Conservation (phyloP, 176 grass and related monocot genomes). For the Melocanna baccifera region DNA sequence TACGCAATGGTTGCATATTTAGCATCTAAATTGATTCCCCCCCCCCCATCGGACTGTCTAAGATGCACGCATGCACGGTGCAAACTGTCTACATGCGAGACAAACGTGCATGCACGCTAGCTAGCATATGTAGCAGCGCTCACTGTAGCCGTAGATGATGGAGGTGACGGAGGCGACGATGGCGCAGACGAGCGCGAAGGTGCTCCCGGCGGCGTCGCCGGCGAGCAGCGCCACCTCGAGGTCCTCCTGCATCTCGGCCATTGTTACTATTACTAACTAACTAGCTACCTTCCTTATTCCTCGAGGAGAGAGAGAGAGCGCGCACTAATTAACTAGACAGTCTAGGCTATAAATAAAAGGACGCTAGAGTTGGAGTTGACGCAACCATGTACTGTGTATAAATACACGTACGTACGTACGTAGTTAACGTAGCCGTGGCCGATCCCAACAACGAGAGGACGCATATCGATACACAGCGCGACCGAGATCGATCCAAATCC, state of each 20-base stretch:
- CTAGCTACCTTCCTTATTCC: not conserved
- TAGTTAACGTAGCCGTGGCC: not conserved
- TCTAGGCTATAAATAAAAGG: not conserved
- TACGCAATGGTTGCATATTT: not conserved
- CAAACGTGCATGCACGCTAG: not conserved
- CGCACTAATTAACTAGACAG: not conserved
- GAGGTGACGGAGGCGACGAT: constrained; percentile 44
- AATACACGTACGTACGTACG: not conserved
- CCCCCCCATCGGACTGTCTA: not conserved
- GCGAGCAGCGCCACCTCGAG: constrained; percentile 26
- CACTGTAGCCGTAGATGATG: constrained; percentile 53
- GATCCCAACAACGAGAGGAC: not conserved
- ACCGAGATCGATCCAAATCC: not conserved
- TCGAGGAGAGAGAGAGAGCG: not conserved
- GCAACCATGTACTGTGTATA: not conserved
- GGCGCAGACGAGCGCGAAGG: constrained; percentile 30
- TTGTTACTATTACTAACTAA: no score
- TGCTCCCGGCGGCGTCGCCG: not conserved
- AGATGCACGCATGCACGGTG: no score
- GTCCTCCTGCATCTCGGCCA: not conserved
- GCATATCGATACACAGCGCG: not conserved
- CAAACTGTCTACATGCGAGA: not conserved
- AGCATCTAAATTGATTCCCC: not conserved
- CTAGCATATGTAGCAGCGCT: not conserved
- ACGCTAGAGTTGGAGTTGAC: not conserved